Conservation (phyloP, 2,329 filamentous ascomycete genomes). For the Fusarium papillatum region DNA sequence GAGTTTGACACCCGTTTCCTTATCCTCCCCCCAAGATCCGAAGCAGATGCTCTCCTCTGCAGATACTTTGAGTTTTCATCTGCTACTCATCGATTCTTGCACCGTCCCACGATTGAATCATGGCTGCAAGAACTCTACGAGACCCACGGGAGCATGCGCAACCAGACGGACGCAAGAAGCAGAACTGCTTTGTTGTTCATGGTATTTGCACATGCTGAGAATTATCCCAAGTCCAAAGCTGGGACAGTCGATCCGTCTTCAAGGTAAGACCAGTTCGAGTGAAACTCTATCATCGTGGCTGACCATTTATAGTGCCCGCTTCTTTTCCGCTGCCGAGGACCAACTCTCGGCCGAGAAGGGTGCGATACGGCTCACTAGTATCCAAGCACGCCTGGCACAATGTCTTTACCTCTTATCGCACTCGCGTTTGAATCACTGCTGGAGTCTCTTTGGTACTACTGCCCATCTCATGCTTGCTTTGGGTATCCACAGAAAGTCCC, state of each 20-base stretch:
- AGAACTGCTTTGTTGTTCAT: conserved; percentile 61
- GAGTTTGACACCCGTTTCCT: conserved; percentile 50
- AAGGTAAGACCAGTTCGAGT: not conserved
- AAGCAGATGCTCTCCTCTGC: conserved; percentile 52
- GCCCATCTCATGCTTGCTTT: conserved; percentile 54
- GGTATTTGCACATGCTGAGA: conserved; percentile 63
- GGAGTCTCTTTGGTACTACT: conserved; percentile 54
- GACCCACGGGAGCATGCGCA: conserved; percentile 42
- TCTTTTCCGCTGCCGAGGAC: conserved; percentile 51
- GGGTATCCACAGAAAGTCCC: conserved; percentile 53
- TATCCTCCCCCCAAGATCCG: conserved; percentile 53
- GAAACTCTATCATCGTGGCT: not conserved
- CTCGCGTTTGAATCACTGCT: conserved; percentile 60
- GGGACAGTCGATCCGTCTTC: conserved; percentile 25
- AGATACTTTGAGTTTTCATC: conserved; percentile 69
- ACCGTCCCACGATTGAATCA: conserved; percentile 61
- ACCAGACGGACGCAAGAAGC: conserved; percentile 28
- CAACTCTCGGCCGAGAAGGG: conserved; percentile 53
- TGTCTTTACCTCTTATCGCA: conserved; percentile 56
- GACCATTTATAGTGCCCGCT: conserved; percentile 39
- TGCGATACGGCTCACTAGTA: conserved; percentile 50
- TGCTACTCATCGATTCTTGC: conserved; percentile 67
- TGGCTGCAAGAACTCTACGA: conserved; percentile 59
- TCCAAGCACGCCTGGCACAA: conserved; percentile 55
- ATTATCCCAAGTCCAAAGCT: conserved; percentile 50